These are phyloP conservation scores for Neofusicoccum laricinum DNA, from an alignment of 2,329 filamentous ascomycete species.

Conservation along the genomic window DNA sequence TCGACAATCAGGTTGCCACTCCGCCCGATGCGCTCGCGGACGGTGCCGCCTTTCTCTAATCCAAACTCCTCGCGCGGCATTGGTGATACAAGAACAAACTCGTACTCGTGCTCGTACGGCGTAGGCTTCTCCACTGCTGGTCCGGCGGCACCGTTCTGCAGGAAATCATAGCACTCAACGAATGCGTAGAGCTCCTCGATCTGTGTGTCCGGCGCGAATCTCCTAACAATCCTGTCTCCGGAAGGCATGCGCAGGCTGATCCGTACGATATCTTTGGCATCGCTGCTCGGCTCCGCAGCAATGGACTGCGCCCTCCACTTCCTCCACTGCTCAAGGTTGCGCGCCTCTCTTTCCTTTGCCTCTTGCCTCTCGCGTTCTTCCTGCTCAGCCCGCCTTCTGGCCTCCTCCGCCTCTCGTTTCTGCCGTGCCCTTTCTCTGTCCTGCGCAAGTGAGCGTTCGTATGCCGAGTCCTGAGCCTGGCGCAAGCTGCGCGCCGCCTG, in stretches of 20 bases:
- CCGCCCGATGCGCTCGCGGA: conserved; percentile 72
- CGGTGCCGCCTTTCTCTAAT: conserved; percentile 61
- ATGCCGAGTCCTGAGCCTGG: conserved; percentile 88
- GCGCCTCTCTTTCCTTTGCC: conserved; percentile 56
- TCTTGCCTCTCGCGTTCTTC: conserved; percentile 64
- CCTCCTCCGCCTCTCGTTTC: conserved; percentile 71
- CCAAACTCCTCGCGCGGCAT: conserved; percentile 82
- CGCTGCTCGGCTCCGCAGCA: conserved; percentile 62
- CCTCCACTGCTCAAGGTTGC: conserved; percentile 69
- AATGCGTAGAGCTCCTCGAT: conserved; percentile 94
- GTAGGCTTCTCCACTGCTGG: conserved; percentile 53
- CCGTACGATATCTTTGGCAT: conserved; percentile 69
- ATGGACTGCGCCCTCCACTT: conserved; percentile 72
- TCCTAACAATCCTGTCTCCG: conserved; percentile 72
- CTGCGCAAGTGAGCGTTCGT: conserved; percentile 83
- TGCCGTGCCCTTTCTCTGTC: conserved; percentile 81
- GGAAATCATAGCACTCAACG: conserved; percentile 80
- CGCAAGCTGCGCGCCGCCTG: conserved; percentile 76
- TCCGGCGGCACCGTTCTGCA: conserved; percentile 43
- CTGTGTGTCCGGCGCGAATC: conserved; percentile 65
- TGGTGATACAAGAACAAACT: conserved; percentile 80
- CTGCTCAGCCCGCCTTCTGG: conserved; percentile 58
- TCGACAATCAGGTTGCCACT: conserved; percentile 92
- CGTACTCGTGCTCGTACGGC: conserved; percentile 75
- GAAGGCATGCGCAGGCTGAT: conserved; percentile 61